Conservation (phyloP, 176 grass and related monocot species). For the Saccharum spontaneum region DNA sequence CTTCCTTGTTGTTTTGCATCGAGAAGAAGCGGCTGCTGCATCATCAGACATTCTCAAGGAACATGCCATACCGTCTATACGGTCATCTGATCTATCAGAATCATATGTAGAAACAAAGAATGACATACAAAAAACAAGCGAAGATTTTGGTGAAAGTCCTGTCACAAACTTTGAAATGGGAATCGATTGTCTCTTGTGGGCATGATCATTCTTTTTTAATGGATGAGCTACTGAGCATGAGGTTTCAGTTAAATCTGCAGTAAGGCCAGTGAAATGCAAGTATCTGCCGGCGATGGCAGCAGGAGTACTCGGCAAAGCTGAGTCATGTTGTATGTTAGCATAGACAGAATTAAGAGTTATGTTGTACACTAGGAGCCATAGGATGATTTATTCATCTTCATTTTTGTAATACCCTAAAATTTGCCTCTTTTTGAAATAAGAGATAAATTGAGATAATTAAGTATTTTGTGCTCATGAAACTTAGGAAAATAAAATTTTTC, state of each 20-base stretch:
- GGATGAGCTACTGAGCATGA: background rate
- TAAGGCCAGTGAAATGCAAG: background rate
- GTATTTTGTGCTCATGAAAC: too few species aligned
- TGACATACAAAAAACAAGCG: slow-evolving; percentile 42
- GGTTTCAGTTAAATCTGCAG: slow-evolving; percentile 1
- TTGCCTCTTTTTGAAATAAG: too few species aligned
- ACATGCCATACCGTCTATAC: slow-evolving; percentile 75
- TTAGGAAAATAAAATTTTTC: too few species aligned
- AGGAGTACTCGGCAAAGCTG: slow-evolving; percentile 13
- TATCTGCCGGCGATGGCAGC: background rate
- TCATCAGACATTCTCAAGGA: slow-evolving; percentile 79
- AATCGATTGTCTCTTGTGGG: slow-evolving; percentile 90
- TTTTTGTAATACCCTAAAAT: too few species aligned
- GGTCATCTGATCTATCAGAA: slow-evolving; percentile 67
- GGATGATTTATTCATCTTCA: slow-evolving; percentile 23
- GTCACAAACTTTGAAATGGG: slow-evolving; percentile 83
- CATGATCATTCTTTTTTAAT: slow-evolving; percentile 36
- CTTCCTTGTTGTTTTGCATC: slow-evolving; percentile 82
- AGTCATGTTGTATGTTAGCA: slow-evolving; percentile 38
- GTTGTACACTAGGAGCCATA: slow-evolving; percentile 42
- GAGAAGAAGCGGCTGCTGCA: slow-evolving; percentile 54
- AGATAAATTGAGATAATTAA: too few species aligned
- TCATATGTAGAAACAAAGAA: slow-evolving; percentile 55
- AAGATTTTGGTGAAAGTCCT: slow-evolving; percentile 80
- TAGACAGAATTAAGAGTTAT: slow-evolving; percentile 33